Percentiles rank a stretch among this genome's conserved stretches.
These are phyloP conservation scores for Wickerhamomyces canadensis DNA, from an alignment of 805 yeast genomes.

Conservation along the genomic window DNA sequence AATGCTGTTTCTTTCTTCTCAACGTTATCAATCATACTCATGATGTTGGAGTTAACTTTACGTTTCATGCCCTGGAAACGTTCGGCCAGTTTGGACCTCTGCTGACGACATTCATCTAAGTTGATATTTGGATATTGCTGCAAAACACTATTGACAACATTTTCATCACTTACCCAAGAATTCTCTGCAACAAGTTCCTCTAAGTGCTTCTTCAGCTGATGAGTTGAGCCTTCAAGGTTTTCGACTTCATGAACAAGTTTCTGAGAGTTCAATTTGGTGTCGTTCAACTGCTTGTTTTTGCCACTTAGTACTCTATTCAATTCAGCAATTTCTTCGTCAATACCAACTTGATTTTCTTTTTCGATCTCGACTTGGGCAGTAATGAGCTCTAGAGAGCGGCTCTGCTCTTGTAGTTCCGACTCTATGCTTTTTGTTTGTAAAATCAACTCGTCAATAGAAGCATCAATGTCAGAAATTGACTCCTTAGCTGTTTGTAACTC, in stretches of 20 bases:
- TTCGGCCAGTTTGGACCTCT: conserved; percentile 49
- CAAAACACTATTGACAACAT: conserved; percentile 48
- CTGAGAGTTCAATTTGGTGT: conserved; percentile 46
- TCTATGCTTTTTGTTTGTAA: conserved; percentile 22
- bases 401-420: conserved; percentile 24
- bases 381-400: conserved; percentile 22
- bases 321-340: conserved; percentile 72
- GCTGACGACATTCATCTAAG: conserved; percentile 54
- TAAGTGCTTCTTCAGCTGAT: conserved; percentile 32
- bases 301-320: conserved; percentile 41
- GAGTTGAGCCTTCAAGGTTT: conserved; percentile 35
- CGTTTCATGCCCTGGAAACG: conserved; percentile 66
- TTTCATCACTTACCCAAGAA: conserved; percentile 71
- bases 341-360: conserved; percentile 53
- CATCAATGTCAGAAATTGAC: conserved; percentile 32
- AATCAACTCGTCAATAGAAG: conserved; percentile 31
- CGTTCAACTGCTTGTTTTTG: conserved; percentile 35
- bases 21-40: conserved; percentile 87
- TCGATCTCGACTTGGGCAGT: conserved; percentile 27
- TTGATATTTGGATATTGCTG: conserved; percentile 59
- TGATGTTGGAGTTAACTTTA: conserved; percentile 78
- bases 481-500: conserved; percentile 48
- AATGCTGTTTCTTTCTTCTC: conserved; percentile 80
- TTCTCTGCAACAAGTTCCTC: conserved; percentile 46
- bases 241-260: conserved; percentile 51